Percentiles rank a stretch among this genome's conserved stretches.
These are phyloP conservation scores for Lophiotrema nucula DNA, from an alignment of 495 filamentous ascomycete species.

Conservation along the genomic window DNA sequence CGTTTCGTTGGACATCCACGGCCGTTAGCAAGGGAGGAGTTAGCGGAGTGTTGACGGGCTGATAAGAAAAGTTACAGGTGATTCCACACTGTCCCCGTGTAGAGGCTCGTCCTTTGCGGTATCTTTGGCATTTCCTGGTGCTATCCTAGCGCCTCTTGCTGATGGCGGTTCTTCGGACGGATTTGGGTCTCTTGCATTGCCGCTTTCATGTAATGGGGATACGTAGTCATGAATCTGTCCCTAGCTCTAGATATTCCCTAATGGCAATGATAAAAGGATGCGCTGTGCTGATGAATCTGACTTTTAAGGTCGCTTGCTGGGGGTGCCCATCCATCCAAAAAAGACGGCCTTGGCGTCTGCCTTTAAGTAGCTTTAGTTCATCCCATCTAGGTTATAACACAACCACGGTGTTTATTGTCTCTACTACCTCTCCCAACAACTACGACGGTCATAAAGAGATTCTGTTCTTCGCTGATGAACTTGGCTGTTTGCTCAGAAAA, in stretches of 20 bases:
- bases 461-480: too few relatives aligned
- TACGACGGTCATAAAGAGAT: too few relatives aligned
- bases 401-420: too few relatives aligned
- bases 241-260: conserved; percentile 16
- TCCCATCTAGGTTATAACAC: too few relatives aligned
- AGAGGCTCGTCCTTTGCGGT: conserved; percentile 10
- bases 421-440: too few relatives aligned
- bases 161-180: conserved; percentile 32
- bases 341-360: too few relatives aligned
- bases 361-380: too few relatives aligned
- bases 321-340: too few relatives aligned
- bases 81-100: conserved; percentile 6
- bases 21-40: conserved; percentile 20
- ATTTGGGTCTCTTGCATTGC: conserved; percentile 35
- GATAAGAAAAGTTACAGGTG: conserved; percentile 10
- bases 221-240: conserved; percentile 29
- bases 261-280: conserved; percentile 25
- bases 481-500: too few relatives aligned
- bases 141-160: conserved; percentile 26
- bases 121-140: conserved; percentile 26
- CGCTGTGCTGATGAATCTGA: background rate
- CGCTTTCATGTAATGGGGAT: conserved; percentile 29
- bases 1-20: conserved; percentile 18
- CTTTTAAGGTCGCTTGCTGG: too few relatives aligned
- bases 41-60: conserved; percentile 20